Evolutionary conservation across 1,284 basidiomycete genomes (phyloP).

Genomic region (Sutorius eximius): DNA sequence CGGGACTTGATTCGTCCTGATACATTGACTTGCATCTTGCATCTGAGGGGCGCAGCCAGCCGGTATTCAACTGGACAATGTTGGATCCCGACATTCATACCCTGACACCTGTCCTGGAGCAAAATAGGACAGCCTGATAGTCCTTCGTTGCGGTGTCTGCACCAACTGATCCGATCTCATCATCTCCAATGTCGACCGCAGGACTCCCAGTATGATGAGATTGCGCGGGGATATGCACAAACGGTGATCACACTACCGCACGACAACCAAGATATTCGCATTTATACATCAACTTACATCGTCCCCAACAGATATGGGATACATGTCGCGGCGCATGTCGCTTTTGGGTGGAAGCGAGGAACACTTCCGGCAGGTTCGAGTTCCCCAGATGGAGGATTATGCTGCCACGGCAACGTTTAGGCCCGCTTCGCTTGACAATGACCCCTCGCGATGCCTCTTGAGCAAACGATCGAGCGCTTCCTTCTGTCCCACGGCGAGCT

Average conservation of each 20-base stretch:
- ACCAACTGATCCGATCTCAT: neutral
- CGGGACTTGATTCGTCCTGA: neutral
- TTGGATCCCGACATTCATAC: neutral
- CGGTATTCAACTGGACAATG: neutral
- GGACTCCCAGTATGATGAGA: neutral
- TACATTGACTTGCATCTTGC: neutral
- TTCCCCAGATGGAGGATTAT: neutral
- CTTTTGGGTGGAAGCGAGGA: constrained; percentile 16
- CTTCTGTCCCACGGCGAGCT: constrained; percentile 86
- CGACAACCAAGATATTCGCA: neutral
- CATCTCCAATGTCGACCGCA: neutral
- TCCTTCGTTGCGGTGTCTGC: neutral
- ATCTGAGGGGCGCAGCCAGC: neutral
- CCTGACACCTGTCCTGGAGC: neutral
- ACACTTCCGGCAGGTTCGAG: neutral
- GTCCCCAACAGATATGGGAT: constrained; percentile 9
- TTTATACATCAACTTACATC: constrained; percentile 12
- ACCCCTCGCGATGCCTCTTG: constrained; percentile 61
- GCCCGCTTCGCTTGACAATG: constrained; percentile 20
- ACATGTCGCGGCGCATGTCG: constrained; percentile 15
- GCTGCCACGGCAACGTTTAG: constrained; percentile 7
- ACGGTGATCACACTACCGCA: neutral
- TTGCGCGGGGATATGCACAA: neutral
- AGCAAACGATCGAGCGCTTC: constrained; percentile 83
- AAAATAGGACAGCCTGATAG: too few relatives aligned